Evolutionary conservation across 352 stramenopile genomes (phyloP), one percentile per base, ranked within the genome.

Genomic region (Pythium dissotocum): DNA sequence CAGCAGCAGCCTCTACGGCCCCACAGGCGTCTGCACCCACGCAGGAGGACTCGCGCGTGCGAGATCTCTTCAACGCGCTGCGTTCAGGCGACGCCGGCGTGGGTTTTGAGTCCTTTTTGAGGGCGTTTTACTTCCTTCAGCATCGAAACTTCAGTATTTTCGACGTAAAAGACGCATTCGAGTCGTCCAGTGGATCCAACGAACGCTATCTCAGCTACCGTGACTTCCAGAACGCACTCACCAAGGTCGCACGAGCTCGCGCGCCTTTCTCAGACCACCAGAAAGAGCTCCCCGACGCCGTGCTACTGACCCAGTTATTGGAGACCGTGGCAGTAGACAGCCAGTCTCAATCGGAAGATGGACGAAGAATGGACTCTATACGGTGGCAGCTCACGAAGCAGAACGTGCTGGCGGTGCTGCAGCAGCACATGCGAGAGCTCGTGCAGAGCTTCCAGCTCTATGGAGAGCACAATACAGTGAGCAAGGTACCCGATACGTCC

Each of bases 391-490:
- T 93, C 24, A 69, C 71, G 24, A 82, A 76, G n/a, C 56, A 54
- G n/a, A 84, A 67, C 12, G 67, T 77, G 35, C 61, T 90, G 1
- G 74, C 83, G 18, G 77, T 85, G 30, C 76, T 93, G 14, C 75
- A 85, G 53, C 44, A 72, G 7, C 77, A 91, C 18, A 55, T 82
- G 26, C 69, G 71, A 1, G 60, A 81, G 51, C 58, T 87, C 6
- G 51, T 79, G 33, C 80, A 91, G 63, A 85, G 79, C 33, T 90
- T 87, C 49, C 78, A 91, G 44, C 58, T 91, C 5, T 93, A 90
- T 26, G 78, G 79, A 26, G 67, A 67, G 10, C 65, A 72, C 30
- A 80, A 71, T 55, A 30, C 13, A 57, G 48, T 58, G 65, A 36
- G 21, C 14, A 33, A n/a, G 62, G 35, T 33, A 26, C 53, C 72